Evolutionary conservation across 805 yeast genomes (phyloP).

Genomic region (Brettanomyces nanus): DNA sequence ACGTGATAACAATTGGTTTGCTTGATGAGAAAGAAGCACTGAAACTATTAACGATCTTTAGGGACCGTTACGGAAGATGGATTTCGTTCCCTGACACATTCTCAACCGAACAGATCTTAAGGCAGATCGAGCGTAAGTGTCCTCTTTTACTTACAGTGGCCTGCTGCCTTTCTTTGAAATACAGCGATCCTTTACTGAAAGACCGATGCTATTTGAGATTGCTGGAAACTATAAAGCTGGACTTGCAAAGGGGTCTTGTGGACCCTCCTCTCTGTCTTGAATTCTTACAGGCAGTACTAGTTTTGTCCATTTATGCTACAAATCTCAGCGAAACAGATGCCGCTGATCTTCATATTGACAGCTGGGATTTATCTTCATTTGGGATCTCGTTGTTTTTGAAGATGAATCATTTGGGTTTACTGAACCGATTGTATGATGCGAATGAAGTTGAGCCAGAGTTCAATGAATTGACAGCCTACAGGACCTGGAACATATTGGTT

Average conservation of each 20-base stretch:
- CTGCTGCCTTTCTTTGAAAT: slow-evolving; percentile 55
- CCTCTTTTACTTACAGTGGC: slow-evolving; percentile 61
- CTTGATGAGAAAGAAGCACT: slow-evolving; percentile 40
- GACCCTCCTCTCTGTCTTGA: slow-evolving; percentile 40
- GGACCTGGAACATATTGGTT: slow-evolving; percentile 67
- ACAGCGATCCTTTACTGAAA: slow-evolving; percentile 31
- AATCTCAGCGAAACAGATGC: slow-evolving; percentile 34
- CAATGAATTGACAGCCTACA: slow-evolving; percentile 45
- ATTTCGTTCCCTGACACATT: slow-evolving; percentile 55
- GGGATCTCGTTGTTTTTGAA: slow-evolving; percentile 42
- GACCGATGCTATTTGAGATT: slow-evolving; percentile 35
- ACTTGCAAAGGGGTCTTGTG: slow-evolving; percentile 38
- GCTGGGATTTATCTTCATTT: slow-evolving; percentile 60
- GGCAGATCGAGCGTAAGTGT: slow-evolving; percentile 39
- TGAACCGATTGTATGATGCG: slow-evolving; percentile 16
- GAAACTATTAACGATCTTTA: slow-evolving; percentile 46
- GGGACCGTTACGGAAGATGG: slow-evolving; percentile 71
- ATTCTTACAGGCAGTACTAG: slow-evolving; percentile 59
- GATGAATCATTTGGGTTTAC: slow-evolving; percentile 37
- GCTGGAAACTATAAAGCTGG: slow-evolving; percentile 39
- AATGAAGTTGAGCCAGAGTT: slow-evolving; percentile 28
- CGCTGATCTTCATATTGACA: slow-evolving; percentile 42
- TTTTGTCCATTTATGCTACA: slow-evolving; percentile 56
- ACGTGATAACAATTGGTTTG: slow-evolving; percentile 43
- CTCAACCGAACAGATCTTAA: slow-evolving; percentile 40